These are phyloP conservation scores for Aspergillus baeticus DNA, from an alignment of 495 filamentous ascomycete genomes.

Conservation along the genomic window DNA sequence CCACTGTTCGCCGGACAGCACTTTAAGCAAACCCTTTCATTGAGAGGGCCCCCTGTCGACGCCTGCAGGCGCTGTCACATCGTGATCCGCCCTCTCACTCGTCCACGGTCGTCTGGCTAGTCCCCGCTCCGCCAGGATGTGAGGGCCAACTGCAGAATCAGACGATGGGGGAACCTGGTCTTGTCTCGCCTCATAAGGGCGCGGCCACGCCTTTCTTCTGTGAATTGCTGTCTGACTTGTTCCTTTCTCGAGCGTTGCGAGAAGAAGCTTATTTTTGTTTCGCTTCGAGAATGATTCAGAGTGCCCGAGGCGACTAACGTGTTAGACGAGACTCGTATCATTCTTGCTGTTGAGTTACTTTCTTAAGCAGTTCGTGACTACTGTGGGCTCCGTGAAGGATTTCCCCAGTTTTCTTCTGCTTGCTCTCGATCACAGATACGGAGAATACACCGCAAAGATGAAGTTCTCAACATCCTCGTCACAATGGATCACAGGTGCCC, in stretches of 20 bases:
- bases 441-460: slow-evolving; percentile 21
- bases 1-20: background rate
- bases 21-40: background rate
- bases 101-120: slow-evolving; percentile 19
- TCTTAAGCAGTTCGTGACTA: no score
- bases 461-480: slow-evolving; percentile 37
- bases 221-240: background rate
- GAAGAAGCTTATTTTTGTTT: slow-evolving; percentile 32
- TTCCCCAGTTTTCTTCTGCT: slow-evolving; percentile 3
- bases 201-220: slow-evolving; percentile 28
- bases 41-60: slow-evolving; percentile 1
- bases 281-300: slow-evolving; percentile 20
- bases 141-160: slow-evolving; percentile 14
- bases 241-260: slow-evolving; percentile 10
- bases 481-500: slow-evolving; percentile 47
- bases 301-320: slow-evolving; percentile 5
- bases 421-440: background rate
- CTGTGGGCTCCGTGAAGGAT: no score
- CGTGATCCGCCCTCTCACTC: slow-evolving; percentile 33
- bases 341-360: slow-evolving; percentile 14
- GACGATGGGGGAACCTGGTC: slow-evolving; percentile 13
- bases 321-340: background rate
- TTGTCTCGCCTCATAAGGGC: slow-evolving; percentile 36
- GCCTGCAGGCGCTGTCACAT: slow-evolving; percentile 40
- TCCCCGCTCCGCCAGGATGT: slow-evolving; percentile 14